Evolutionary conservation across 805 yeast species (phyloP).

Genomic region (Priceomyces castillae): DNA sequence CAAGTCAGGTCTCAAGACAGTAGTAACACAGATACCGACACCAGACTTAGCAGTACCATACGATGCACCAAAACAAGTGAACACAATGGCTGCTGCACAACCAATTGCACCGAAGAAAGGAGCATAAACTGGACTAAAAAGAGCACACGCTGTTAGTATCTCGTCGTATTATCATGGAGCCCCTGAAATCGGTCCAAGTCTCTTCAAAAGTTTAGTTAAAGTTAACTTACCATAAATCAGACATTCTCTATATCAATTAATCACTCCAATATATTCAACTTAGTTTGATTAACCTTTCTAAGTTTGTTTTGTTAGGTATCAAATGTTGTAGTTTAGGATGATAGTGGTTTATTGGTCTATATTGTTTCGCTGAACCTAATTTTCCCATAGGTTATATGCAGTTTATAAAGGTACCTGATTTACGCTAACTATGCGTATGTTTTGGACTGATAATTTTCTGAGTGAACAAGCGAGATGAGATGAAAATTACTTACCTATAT

Average conservation of each 20-base stretch:
- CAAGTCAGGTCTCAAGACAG: constrained; percentile 96
- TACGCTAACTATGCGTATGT: constrained; percentile 4
- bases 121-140: constrained; percentile 67
- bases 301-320: constrained; percentile 4
- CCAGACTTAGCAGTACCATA: constrained; percentile 99
- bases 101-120: constrained; percentile 99
- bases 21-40: constrained; percentile 98
- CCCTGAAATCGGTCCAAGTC: neutral
- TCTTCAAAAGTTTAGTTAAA: neutral
- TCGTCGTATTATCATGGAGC: neutral
- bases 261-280: constrained; percentile 1
- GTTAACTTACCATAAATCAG: constrained; percentile 70
- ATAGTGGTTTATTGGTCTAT: constrained; percentile 4
- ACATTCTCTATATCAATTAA: constrained; percentile 40
- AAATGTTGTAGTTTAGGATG: constrained; percentile 1
- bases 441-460: neutral
- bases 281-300: constrained; percentile 2
- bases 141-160: constrained; percentile 15
- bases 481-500: neutral
- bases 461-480: constrained; percentile 3
- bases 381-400: constrained; percentile 1
- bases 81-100: constrained; percentile 98
- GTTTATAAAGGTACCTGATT: neutral
- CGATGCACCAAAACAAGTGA: constrained; percentile 98
- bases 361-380: constrained; percentile 2